These are phyloP conservation scores for Euphorbia neoarborescens DNA, from an alignment of 441 rosid genomes.

Conservation along the genomic window DNA sequence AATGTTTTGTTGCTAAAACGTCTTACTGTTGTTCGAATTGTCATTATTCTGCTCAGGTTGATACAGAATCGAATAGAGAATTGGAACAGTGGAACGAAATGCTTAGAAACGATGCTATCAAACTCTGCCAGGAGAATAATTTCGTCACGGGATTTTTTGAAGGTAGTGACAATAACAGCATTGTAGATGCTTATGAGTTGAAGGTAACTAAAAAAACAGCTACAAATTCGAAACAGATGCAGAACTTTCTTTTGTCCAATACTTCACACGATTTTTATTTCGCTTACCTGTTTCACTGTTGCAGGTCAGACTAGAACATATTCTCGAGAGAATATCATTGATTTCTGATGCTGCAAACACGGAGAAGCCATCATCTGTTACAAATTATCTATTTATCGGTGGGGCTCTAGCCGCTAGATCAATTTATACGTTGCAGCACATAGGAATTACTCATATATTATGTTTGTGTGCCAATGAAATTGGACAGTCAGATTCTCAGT, in stretches of 20 bases:
- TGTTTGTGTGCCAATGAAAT: constrained; percentile 95
- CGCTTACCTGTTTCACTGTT: constrained; percentile 10
- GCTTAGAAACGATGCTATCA: constrained; percentile 68
- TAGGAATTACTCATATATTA: constrained; percentile 73
- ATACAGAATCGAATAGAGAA: constrained; percentile 79
- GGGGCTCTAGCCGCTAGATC: constrained; percentile 96
- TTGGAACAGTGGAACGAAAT: constrained; percentile 95
- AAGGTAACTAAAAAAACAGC: constrained; percentile 46
- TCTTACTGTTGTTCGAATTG: constrained; percentile 10
- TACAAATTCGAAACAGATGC: constrained; percentile 1
- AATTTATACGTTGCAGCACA: constrained; percentile 65
- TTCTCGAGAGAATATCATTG: constrained; percentile 89
- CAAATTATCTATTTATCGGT: constrained; percentile 65
- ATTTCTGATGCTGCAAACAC: constrained; percentile 93
- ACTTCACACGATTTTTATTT: not conserved
- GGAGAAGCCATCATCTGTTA: constrained; percentile 84
- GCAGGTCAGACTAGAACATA: constrained; percentile 96
- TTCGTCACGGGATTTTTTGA: constrained; percentile 91
- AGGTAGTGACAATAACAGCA: constrained; percentile 72
- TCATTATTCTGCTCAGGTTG: constrained; percentile 47
- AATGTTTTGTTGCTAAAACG: not conserved
- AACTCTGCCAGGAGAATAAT: constrained; percentile 90
- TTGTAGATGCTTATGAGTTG: constrained; percentile 90
- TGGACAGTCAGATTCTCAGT: constrained; percentile 93
- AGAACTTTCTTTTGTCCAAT: not conserved